Base-by-base conservation (phyloP, 768 basidiomycete genomes). In the Tulasnella sp. region DNA sequence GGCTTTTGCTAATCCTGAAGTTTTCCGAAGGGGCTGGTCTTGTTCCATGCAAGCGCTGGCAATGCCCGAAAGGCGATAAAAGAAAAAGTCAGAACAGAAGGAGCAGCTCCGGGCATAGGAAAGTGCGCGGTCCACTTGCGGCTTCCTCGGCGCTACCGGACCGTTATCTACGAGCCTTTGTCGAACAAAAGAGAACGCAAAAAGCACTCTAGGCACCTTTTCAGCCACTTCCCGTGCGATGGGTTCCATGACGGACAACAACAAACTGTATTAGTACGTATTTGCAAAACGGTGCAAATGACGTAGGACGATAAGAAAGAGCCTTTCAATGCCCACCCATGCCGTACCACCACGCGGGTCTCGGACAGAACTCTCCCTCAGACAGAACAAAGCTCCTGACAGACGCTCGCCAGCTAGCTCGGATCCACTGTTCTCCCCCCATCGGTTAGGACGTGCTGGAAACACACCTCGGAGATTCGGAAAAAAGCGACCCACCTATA, bases 31-130 rank as follows among this genome's bases (percentile, higher is more conserved):
- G 44, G 44, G 11, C 15, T 7, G 46, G 5, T 51, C 9, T 6
- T 7, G 10, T 23, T 51, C 51, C 51, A n/a, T 55, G 7, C 7
- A 67, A 32, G 61, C 61, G 61, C 61, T 67, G 61, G 61, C 61
- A 67, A 67, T 67, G 29, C 61, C 61, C 61, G 61, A 67, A 67
- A 29, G 61, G 61, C 61, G 61, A 67, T 67, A 67, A 35, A 67
- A 67, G 32, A 29, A 23, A 26, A 26, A 32, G 29, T 10, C 23
- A 67, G 61, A 67, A 29, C 5, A 51, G 51, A 51, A 51, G 51
- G 51, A 51, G 11, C 51, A 20, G 51, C n/a, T 51, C 51, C 23
- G 6, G 10, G 51, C 51, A 35, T 29, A 35, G 61, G 61, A 67
- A 67, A 67, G 61, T 35, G 61, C 13, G 61, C n/a, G 55, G 1